Evolutionary conservation across 805 yeast genomes (phyloP).

Genomic region (Geotrichum ghanense): DNA sequence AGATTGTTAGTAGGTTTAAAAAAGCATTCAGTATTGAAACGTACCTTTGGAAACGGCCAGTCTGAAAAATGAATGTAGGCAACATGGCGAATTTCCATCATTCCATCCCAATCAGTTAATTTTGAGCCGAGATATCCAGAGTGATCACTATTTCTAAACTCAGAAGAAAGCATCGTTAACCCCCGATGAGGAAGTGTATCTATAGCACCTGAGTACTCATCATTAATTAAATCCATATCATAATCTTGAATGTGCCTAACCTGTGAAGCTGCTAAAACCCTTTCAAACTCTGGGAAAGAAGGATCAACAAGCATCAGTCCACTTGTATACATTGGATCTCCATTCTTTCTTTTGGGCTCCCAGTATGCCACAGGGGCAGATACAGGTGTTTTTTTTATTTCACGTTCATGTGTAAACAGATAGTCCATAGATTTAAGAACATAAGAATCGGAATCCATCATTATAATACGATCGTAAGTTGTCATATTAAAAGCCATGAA

Average conservation of each 20-base stretch:
- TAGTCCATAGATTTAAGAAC: slow-evolving; percentile 29
- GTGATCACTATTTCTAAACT: slow-evolving; percentile 32
- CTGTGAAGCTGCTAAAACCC: slow-evolving; percentile 18
- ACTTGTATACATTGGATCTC: slow-evolving; percentile 12
- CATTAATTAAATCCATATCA: slow-evolving; percentile 40
- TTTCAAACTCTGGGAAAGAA: slow-evolving; percentile 20
- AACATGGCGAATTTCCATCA: slow-evolving; percentile 21
- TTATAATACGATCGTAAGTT: slow-evolving; percentile 33
- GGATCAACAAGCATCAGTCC: slow-evolving; percentile 54
- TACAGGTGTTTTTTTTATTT: slow-evolving; percentile 26
- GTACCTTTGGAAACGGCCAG: slow-evolving; percentile 56
- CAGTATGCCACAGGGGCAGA: slow-evolving; percentile 39
- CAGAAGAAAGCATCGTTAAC: slow-evolving; percentile 34
- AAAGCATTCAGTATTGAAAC: slow-evolving; percentile 25
- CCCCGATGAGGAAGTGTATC: background rate
- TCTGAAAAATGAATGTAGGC: slow-evolving; percentile 55
- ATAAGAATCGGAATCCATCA: slow-evolving; percentile 35
- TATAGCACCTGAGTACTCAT: background rate
- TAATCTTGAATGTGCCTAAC: slow-evolving; percentile 29
- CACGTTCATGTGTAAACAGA: slow-evolving; percentile 37
- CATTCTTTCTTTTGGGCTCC: slow-evolving; percentile 10
- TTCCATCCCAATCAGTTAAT: slow-evolving; percentile 30
- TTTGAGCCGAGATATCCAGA: slow-evolving; percentile 34
- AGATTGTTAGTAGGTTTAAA: background rate
- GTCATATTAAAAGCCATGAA: slow-evolving; percentile 30